A percentile compares a stretch with the other conserved stretches of the same genome.
Conservation (phyloP, 2,329 filamentous ascomycete species). For the Penicillium sp. region DNA sequence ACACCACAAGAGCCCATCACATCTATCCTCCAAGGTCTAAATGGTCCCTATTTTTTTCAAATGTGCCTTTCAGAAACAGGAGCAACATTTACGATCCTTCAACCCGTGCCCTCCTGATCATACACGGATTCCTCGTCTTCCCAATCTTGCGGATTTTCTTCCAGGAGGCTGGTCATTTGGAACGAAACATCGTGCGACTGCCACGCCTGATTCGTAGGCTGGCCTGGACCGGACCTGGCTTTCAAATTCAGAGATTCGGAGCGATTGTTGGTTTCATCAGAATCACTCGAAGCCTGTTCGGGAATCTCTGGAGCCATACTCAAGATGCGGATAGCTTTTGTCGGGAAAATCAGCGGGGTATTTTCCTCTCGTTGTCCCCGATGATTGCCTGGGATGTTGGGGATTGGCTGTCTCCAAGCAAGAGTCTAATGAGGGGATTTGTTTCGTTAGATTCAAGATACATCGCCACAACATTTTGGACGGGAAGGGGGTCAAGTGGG, state of each 20-base stretch:
- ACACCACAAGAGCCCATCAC: no score
- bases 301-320: conserved; percentile 31
- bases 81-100: neutral
- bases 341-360: conserved; percentile 32
- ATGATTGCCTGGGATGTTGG: conserved; percentile 14
- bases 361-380: conserved; percentile 17
- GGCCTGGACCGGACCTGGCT: neutral
- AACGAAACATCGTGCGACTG: conserved; percentile 20
- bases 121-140: conserved; percentile 1
- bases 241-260: neutral
- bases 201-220: conserved; percentile 13
- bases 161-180: conserved; percentile 24
- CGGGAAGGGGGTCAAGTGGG: no score
- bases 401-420: conserved; percentile 22
- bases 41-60: no score
- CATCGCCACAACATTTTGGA: no score
- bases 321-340: conserved; percentile 38
- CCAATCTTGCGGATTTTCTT: conserved; percentile 12
- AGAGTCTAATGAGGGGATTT: conserved; percentile 19
- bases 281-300: neutral
- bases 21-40: no score
- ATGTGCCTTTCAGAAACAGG: no score
- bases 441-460: no score
- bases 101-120: neutral
- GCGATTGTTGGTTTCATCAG: neutral